phyloP scores from a whole-genome alignment of 768 basidiomycete species.

The Amanita inopinata region DNA sequence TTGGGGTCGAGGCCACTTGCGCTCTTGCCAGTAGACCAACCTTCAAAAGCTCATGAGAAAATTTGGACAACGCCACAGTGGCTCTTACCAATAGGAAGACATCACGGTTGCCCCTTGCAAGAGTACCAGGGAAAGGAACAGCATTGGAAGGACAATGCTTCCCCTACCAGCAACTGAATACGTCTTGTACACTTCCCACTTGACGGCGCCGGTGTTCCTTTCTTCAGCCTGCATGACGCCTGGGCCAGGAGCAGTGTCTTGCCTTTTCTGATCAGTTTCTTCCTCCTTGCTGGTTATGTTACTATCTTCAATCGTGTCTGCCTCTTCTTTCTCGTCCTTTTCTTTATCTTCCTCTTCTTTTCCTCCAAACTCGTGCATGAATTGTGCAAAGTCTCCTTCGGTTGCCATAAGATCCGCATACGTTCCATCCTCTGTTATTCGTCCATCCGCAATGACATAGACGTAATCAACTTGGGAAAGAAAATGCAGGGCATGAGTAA shows the following conservation, averaged over 20 bases:
- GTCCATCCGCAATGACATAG: slow-evolving; percentile 67
- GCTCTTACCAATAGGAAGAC: slow-evolving; percentile 60
- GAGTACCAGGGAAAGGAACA: slow-evolving; percentile 50
- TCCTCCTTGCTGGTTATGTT: slow-evolving; percentile 20
- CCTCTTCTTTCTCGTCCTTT: slow-evolving; percentile 35
- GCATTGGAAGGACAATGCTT: slow-evolving; percentile 47
- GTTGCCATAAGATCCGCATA: slow-evolving; percentile 59
- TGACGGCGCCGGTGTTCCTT: slow-evolving; percentile 67
- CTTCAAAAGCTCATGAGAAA: slow-evolving; percentile 23
- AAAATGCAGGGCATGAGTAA: slow-evolving; percentile 89
- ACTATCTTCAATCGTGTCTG: slow-evolving; percentile 24
- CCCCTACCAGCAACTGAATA: slow-evolving; percentile 71
- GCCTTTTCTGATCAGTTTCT: slow-evolving; percentile 23
- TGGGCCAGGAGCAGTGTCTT: slow-evolving; percentile 29
- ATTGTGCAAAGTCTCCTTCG: slow-evolving; percentile 54
- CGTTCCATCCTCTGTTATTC: slow-evolving; percentile 72
- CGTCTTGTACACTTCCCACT: slow-evolving; percentile 39
- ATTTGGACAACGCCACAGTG: not conserved
- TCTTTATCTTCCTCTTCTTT: slow-evolving; percentile 45
- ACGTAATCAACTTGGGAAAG: slow-evolving; percentile 84
- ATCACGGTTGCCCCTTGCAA: slow-evolving; percentile 66
- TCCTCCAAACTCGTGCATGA: slow-evolving; percentile 72
- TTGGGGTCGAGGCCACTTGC: slow-evolving; percentile 44
- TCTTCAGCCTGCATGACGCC: slow-evolving; percentile 80
- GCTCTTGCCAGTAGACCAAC: slow-evolving; percentile 83